phyloP scores from a whole-genome alignment of 257 asterid species.

The Solanum clarkiae region DNA sequence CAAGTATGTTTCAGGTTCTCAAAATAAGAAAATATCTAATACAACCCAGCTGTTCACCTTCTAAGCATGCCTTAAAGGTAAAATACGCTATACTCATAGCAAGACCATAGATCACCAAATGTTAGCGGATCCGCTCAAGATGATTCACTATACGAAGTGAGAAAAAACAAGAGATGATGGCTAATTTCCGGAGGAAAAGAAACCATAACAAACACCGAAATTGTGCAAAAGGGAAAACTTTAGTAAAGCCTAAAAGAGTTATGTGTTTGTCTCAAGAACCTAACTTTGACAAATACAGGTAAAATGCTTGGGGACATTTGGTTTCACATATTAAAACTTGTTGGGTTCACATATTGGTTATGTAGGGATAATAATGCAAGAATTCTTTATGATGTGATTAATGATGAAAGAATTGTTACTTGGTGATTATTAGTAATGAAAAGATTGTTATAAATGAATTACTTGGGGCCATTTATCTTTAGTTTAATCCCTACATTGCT shows the following conservation, averaged over 20 bases:
- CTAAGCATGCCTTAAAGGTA: neutral
- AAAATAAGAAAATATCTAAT: neutral
- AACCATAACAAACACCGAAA: neutral
- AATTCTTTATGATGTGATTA: neutral
- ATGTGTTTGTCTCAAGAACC: neutral
- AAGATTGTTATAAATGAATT: neutral
- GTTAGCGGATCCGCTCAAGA: neutral
- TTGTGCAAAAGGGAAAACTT: neutral
- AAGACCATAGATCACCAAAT: neutral
- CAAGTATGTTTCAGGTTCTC: neutral
- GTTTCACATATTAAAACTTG: neutral
- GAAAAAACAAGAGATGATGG: neutral
- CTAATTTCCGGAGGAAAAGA: neutral
- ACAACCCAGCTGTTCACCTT: neutral
- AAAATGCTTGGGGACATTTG: neutral
- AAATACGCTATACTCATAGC: neutral
- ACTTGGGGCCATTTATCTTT: neutral
- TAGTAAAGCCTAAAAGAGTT: neutral
- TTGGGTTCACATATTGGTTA: neutral
- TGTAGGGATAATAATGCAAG: neutral
- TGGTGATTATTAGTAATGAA: neutral
- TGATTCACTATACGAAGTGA: neutral
- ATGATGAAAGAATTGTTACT: neutral
- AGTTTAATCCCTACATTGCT: neutral
- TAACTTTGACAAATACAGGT: neutral